phyloP scores from a whole-genome alignment of 2,329 filamentous ascomycete genomes.

The Aspergillus fumigatus region DNA sequence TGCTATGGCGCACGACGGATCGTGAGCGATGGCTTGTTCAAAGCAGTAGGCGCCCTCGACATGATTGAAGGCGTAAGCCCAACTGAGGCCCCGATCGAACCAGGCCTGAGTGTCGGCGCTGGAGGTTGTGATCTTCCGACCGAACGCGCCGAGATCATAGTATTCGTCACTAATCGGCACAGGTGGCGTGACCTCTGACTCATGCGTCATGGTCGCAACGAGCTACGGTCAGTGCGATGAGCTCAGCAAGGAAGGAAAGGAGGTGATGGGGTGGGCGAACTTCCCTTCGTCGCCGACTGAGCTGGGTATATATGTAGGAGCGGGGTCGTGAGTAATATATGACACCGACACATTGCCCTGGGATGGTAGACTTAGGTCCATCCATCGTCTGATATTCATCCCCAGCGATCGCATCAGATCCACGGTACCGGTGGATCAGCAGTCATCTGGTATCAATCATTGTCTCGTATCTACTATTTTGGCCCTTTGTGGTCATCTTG shows the following conservation, averaged over 20 bases:
- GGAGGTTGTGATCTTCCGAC: conserved; percentile 30
- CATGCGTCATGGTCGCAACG: not conserved
- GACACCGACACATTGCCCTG: not conserved
- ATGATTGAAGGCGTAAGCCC: conserved; percentile 40
- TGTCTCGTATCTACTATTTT: not conserved
- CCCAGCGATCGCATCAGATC: too few species aligned
- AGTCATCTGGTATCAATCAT: not conserved
- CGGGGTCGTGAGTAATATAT: not conserved
- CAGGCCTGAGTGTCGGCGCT: conserved; percentile 31
- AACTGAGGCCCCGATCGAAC: conserved; percentile 37
- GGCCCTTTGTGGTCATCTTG: not conserved
- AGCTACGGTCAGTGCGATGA: not conserved
- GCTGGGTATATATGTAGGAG: not conserved
- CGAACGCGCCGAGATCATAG: conserved; percentile 32
- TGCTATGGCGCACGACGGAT: conserved; percentile 42
- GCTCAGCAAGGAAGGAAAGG: not conserved
- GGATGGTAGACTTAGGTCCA: too few species aligned
- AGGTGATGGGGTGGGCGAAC: too few species aligned
- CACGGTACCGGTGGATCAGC: not conserved
- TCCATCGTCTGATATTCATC: too few species aligned
- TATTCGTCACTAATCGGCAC: conserved; percentile 15
- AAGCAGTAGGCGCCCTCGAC: conserved; percentile 41
- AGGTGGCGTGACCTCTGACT: not conserved
- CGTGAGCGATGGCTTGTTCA: conserved; percentile 38
- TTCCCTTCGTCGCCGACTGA: not conserved